Evolutionary conservation across 805 yeast species (phyloP), one percentile per base, ranked within the genome.

Genomic region (Dipodascus geniculatus): DNA sequence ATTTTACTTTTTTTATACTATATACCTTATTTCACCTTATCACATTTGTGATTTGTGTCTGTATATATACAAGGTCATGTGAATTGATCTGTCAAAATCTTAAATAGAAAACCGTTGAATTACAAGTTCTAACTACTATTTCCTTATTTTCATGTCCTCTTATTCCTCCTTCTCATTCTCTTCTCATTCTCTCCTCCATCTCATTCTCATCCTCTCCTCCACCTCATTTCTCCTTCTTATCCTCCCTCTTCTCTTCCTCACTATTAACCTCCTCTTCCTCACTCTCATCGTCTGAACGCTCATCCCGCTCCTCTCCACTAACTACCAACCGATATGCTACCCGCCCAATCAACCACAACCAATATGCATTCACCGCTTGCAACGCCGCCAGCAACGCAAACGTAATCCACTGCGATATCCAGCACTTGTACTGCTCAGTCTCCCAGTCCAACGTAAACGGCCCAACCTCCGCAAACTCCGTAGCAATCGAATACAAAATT

Each of bases 361-460:
- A 93, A 71, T 86, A 93, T 20, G 79, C 61, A 65, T 93, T 93
- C 54, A 93, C 88, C 54, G 87, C 62, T 68, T 93, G 98, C 58
- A 93, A 75, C 0, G 93, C 90, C 52, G 77, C 73, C 56, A 93
- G 77, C 63, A 93, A 77, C 22, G 71, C 68, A 63, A 93, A 90
- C 2, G 91, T 90, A 66, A 93, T 89, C 53, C 87, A 86, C 71
- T 87, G 95, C 22, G 98, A 84, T 60, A 93, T 87, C 85, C 88
- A 88, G 71, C 98, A 93, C 71, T 93, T 93, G 74, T 91, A 93
- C 68, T 93, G 96, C 68, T 90, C 91, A 28, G 93, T 82, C 11
- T 78, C 86, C 81, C 87, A 93, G 73, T 88, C 81, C 61, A 93
- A 74, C 54, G 76, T 77, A 69, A 75, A 89, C 53, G 83, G 82